phyloP scores from a whole-genome alignment of 352 stramenopile species.

The Pythium phragmitis region DNA sequence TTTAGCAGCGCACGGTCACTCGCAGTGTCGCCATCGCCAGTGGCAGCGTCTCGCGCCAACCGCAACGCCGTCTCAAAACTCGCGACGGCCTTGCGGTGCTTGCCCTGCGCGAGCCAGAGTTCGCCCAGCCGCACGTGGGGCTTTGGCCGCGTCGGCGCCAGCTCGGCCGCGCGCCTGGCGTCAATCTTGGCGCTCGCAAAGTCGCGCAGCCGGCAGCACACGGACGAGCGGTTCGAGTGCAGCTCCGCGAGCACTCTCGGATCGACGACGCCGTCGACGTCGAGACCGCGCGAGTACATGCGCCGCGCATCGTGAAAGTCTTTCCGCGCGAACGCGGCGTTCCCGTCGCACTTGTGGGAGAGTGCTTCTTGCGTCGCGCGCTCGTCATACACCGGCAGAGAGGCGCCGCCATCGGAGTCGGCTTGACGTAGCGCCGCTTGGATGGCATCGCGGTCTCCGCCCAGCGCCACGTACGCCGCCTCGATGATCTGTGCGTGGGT shows the following conservation, averaged over 20 bases:
- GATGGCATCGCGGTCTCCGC: not conserved
- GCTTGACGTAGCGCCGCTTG: not conserved
- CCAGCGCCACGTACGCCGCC: not conserved
- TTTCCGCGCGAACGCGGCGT: conserved; percentile 2
- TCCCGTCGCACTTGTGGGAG: conserved; percentile 5
- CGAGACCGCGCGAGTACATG: conserved; percentile 4
- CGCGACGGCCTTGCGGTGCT: conserved; percentile 7
- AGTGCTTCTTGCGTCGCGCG: conserved; percentile 3
- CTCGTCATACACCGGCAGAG: not conserved
- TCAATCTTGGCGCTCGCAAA: conserved; percentile 4
- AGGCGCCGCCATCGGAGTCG: conserved; percentile 1
- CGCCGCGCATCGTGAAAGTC: conserved; percentile 3
- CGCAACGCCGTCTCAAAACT: conserved; percentile 2
- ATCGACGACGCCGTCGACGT: conserved; percentile 8
- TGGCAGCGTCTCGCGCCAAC: no score
- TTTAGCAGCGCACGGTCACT: not conserved
- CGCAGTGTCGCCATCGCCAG: not conserved
- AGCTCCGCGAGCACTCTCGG: not conserved
- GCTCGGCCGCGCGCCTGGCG: conserved; percentile 11
- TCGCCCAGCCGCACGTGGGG: conserved; percentile 8
- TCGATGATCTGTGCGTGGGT: not conserved
- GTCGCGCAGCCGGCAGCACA: not conserved
- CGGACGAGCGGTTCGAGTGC: conserved; percentile 10
- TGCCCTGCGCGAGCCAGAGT: conserved; percentile 8
- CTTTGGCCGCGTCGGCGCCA: conserved; percentile 10